These are phyloP conservation scores for Turnera subulata DNA, from an alignment of 345 rosid genomes.

Conservation along the genomic window DNA sequence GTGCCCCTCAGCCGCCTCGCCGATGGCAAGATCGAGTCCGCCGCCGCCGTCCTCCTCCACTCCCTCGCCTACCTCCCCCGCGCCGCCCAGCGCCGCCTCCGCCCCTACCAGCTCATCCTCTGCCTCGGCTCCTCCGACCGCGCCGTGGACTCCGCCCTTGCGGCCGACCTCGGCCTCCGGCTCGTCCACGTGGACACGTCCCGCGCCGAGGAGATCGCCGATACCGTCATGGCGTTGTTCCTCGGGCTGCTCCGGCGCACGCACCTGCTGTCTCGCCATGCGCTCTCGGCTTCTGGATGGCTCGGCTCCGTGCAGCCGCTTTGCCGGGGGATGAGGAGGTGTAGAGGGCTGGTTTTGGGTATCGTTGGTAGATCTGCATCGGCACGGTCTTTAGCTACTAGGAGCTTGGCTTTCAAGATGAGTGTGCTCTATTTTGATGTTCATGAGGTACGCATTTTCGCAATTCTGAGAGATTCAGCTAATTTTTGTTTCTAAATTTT, in stretches of 20 bases:
- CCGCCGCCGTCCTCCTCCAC: slow-evolving; percentile 86
- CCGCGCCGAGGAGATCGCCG: slow-evolving; percentile 96
- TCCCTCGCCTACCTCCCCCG: slow-evolving; percentile 98
- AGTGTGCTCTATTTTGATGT: slow-evolving; percentile 93
- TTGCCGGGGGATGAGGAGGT: slow-evolving; percentile 93
- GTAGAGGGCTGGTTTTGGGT: slow-evolving; percentile 92
- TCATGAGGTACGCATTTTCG: slow-evolving; percentile 45
- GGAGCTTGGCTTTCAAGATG: slow-evolving; percentile 97
- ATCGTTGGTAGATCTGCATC: slow-evolving; percentile 92
- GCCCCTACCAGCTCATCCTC: slow-evolving; percentile 86
- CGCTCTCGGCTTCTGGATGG: slow-evolving; percentile 92
- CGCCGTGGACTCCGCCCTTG: slow-evolving; percentile 83
- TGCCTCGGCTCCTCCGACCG: slow-evolving; percentile 98
- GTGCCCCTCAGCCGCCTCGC: slow-evolving; percentile 89
- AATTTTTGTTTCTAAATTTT: not conserved
- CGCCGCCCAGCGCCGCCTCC: slow-evolving; percentile 97
- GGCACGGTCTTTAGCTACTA: slow-evolving; percentile 64
- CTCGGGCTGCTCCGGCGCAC: slow-evolving; percentile 93
- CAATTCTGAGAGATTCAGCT: slow-evolving; percentile 4
- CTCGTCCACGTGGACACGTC: slow-evolving; percentile 89
- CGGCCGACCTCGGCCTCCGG: slow-evolving; percentile 83
- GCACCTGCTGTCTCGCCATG: slow-evolving; percentile 80
- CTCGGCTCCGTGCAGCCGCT: slow-evolving; percentile 93
- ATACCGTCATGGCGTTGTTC: slow-evolving; percentile 92
- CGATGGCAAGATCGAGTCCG: slow-evolving; percentile 85